phyloP scores from a whole-genome alignment of 331 rosid species.

The Quercus phellos region DNA sequence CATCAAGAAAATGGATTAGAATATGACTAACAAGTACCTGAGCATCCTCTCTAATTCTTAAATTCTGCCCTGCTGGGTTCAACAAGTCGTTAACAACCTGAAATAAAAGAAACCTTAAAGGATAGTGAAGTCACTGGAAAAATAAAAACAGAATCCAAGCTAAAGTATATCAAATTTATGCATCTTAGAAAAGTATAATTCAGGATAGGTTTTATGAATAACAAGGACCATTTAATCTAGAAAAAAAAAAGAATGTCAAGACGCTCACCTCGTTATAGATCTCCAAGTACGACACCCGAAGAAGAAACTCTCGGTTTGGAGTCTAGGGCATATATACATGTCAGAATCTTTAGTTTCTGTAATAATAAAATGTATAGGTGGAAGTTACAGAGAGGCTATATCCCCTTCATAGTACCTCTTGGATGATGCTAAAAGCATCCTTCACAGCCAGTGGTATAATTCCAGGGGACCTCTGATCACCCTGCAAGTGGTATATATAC shows the following conservation, averaged over 20 bases:
- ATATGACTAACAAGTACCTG: conserved; percentile 56
- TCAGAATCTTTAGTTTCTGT: conserved; percentile 22
- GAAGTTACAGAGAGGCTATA: conserved; percentile 15
- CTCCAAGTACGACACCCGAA: conserved; percentile 91
- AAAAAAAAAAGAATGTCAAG: conserved; percentile 14
- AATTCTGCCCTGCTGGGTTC: conserved; percentile 97
- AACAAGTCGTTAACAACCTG: conserved; percentile 96
- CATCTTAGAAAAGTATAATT: conserved; percentile 1
- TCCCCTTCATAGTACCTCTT: conserved; percentile 60
- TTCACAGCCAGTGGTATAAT: conserved; percentile 96
- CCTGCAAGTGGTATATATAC: conserved; percentile 49
- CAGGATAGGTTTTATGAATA: conserved; percentile 1
- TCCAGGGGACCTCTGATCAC: conserved; percentile 99
- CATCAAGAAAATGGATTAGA: conserved; percentile 17
- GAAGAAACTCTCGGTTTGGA: conserved; percentile 92
- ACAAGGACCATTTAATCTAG: conserved; percentile 9
- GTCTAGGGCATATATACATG: conserved; percentile 55
- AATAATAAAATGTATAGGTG: conserved; percentile 17
- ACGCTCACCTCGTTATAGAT: conserved; percentile 90
- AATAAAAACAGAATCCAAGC: conserved; percentile 15
- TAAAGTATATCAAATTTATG: conserved; percentile 21
- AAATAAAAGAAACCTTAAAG: conserved; percentile 34
- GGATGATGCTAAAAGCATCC: conserved; percentile 97
- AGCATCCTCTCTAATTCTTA: conserved; percentile 94
- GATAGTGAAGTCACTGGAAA: conserved; percentile 15